Conservation (phyloP, 805 yeast species). For the Candida alai region DNA sequence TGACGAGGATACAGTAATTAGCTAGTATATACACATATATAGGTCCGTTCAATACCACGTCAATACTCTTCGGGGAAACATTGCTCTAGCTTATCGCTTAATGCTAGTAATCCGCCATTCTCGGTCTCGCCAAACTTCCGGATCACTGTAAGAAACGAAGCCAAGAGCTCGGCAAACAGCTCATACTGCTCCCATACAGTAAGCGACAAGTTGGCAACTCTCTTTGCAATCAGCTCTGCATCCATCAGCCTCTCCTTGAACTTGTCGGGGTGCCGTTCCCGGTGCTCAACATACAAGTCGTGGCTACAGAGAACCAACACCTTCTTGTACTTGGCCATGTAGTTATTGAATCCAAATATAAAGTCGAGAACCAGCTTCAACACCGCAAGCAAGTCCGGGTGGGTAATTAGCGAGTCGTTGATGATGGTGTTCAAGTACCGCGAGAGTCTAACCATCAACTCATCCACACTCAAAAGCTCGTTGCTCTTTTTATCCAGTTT, state of each 20-base stretch:
- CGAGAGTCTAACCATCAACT: conserved; percentile 32
- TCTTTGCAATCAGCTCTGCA: conserved; percentile 32
- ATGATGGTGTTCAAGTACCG: conserved; percentile 59
- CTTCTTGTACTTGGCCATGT: conserved; percentile 50
- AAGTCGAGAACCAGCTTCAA: conserved; percentile 45
- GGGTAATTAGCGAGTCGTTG: conserved; percentile 64
- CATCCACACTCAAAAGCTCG: conserved; percentile 13
- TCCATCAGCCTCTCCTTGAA: conserved; percentile 38
- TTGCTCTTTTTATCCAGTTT: not conserved
- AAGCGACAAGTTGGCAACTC: conserved; percentile 38
- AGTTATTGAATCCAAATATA: conserved; percentile 46
- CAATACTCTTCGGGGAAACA: conserved; percentile 27
- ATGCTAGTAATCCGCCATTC: conserved; percentile 39
- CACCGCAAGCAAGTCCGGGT: conserved; percentile 46
- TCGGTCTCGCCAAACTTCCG: conserved; percentile 48
- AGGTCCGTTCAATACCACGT: not conserved
- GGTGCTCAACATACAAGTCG: conserved; percentile 40
- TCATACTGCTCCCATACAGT: conserved; percentile 41
- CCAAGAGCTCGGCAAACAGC: conserved; percentile 41
- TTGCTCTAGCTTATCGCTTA: conserved; percentile 41
- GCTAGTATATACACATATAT: conserved; percentile 5
- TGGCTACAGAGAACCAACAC: conserved; percentile 48
- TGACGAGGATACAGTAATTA: conserved; percentile 27
- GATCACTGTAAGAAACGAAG: conserved; percentile 44
- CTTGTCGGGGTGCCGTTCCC: conserved; percentile 31